Base-by-base conservation (phyloP, 129 eudicot species). In the Deinandra increscens region DNA sequence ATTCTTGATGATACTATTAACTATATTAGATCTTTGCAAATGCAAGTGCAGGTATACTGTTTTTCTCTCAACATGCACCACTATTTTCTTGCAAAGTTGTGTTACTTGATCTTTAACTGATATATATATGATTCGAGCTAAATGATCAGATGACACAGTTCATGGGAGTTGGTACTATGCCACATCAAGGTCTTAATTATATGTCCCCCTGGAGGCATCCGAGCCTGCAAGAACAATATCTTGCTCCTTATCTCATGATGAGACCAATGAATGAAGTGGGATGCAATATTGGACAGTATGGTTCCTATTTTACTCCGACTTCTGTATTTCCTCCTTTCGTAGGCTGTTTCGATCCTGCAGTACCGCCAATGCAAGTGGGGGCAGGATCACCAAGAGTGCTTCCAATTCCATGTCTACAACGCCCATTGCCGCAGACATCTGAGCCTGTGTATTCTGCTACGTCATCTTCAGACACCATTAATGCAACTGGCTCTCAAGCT, bases 1-100 rank as follows among this genome's bases (percentile, higher is more conserved):
- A n/a, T n/a, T n/a, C n/a, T n/a, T n/a, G n/a, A n/a, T n/a, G n/a
- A n/a, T n/a, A n/a, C n/a, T n/a, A n/a, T n/a, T n/a, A n/a, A n/a
- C n/a, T n/a, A n/a, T n/a, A n/a, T n/a, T n/a, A n/a, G n/a, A n/a
- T 37, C 10, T 5, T 50, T 80, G 72, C 69, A 74, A 68, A 67
- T 29, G 64, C 84, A 75, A 80, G 9, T 69, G 44, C 77, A 80
- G 51, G 84, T 80, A 58, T n/a, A n/a, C n/a, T n/a, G n/a, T n/a
- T n/a, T n/a, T n/a, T n/a, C n/a, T n/a, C n/a, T n/a, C n/a, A n/a
- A n/a, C n/a, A n/a, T n/a, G n/a, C n/a, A n/a, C n/a, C n/a, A n/a
- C n/a, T n/a, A n/a, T n/a, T n/a, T n/a, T n/a, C n/a, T n/a, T n/a
- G n/a, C 13, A 17, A 7, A 39, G 8, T 41, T 13, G 7, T 14